phyloP scores from a whole-genome alignment of 1,139 yeast species.

The Hyphopichia buzzinii region DNA sequence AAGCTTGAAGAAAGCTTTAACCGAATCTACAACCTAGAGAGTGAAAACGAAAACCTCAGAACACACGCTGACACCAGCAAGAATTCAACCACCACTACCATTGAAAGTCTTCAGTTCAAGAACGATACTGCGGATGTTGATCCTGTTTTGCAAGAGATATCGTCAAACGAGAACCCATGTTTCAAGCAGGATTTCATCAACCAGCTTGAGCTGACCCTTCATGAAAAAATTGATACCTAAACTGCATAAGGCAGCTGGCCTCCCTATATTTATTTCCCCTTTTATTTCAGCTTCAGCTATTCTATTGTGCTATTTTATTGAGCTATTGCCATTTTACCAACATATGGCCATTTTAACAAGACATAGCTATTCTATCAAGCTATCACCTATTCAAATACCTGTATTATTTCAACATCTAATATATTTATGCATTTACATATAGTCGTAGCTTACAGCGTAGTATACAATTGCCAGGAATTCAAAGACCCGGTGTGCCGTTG shows the following conservation, averaged over 20 bases:
- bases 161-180: no score
- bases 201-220: constrained; percentile 18
- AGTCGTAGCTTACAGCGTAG: neutral
- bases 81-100: constrained; percentile 57
- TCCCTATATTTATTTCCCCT: constrained; percentile 5
- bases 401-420: neutral
- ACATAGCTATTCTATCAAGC: neutral
- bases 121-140: no score
- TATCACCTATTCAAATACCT: neutral
- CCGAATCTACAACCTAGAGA: constrained; percentile 35
- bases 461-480: neutral
- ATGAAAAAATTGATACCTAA: constrained; percentile 3
- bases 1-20: constrained; percentile 42
- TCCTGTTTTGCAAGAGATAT: no score
- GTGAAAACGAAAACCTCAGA: constrained; percentile 25
- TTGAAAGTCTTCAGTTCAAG: no score
- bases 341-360: neutral
- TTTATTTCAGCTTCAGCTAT: no score
- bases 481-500: constrained; percentile 11
- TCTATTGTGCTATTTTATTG: neutral
- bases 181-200: neutral
- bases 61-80: constrained; percentile 19
- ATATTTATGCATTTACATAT: neutral
- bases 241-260: constrained; percentile 1
- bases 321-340: neutral